Percentiles rank a stretch among this genome's conserved stretches.
These are phyloP conservation scores for Dissophora globulifera DNA, from an alignment of 192 early-diverging fungal genomes.

Conservation along the genomic window DNA sequence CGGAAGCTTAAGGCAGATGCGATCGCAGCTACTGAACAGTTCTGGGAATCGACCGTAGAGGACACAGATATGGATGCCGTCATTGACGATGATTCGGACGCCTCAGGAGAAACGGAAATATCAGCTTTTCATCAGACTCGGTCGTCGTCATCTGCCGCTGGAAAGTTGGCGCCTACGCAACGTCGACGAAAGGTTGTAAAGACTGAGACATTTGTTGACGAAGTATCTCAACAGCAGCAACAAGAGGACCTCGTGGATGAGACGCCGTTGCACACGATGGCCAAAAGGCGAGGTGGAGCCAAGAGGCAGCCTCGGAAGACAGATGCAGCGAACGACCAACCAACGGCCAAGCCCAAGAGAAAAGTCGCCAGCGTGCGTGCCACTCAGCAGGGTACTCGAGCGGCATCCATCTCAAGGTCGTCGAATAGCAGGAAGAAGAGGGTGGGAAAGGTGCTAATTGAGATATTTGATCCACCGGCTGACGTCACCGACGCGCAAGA, in stretches of 20 bases:
- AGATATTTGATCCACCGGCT: slow-evolving; percentile 24
- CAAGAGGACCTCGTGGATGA: too few relatives aligned
- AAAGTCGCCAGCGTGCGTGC: neutral
- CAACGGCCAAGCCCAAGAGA: neutral
- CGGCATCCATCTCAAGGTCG: neutral
- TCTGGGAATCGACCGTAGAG: neutral
- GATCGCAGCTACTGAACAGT: neutral
- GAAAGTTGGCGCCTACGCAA: too few relatives aligned
- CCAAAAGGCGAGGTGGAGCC: neutral
- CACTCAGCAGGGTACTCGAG: neutral
- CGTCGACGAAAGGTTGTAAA: too few relatives aligned
- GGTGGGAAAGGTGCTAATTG: slow-evolving; percentile 10
- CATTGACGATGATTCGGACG: neutral
- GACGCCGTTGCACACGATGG: too few relatives aligned
- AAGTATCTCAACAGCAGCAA: too few relatives aligned
- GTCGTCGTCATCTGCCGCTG: too few relatives aligned
- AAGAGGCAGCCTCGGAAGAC: neutral
- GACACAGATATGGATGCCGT: neutral
- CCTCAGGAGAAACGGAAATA: neutral
- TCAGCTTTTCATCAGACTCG: too few relatives aligned
- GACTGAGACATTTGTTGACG: too few relatives aligned
- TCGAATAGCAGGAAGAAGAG: slow-evolving; percentile 9
- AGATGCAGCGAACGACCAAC: too few relatives aligned
- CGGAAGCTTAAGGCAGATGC: slow-evolving; percentile 5
- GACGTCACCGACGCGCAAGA: neutral